These are phyloP conservation scores for Debaryomycetaceae sp. DNA, from an alignment of 1,139 yeast species.

Conservation along the genomic window DNA sequence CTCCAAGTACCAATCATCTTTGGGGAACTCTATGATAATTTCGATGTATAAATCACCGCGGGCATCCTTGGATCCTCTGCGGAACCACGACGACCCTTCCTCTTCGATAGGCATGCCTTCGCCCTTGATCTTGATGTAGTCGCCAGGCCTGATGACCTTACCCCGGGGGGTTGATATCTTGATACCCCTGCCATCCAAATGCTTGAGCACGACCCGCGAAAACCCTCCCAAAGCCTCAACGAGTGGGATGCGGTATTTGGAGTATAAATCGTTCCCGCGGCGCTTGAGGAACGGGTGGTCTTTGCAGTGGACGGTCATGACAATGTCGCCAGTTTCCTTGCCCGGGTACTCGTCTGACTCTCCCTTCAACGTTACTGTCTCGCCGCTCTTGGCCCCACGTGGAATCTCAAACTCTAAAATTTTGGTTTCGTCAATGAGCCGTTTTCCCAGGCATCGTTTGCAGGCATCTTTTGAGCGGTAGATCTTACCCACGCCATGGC, in stretches of 20 bases:
- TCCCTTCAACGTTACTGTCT: constrained; percentile 54
- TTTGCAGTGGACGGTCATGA: constrained; percentile 52
- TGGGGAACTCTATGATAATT: constrained; percentile 76
- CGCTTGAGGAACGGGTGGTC: constrained; percentile 49
- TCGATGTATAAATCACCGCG: constrained; percentile 75
- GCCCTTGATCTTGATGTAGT: constrained; percentile 56
- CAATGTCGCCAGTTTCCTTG: constrained; percentile 72
- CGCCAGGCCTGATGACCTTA: constrained; percentile 78
- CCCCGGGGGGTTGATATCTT: constrained; percentile 64
- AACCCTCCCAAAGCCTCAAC: constrained; percentile 85
- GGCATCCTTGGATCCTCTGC: constrained; percentile 13
- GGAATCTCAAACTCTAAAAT: constrained; percentile 74
- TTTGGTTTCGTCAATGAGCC: constrained; percentile 62
- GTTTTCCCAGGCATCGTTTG: constrained; percentile 67
- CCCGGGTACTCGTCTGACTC: constrained; percentile 82
- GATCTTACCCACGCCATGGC: constrained; percentile 69
- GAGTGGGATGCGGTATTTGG: constrained; percentile 58
- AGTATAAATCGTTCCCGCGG: constrained; percentile 60
- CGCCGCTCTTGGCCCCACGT: constrained; percentile 66
- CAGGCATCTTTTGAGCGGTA: constrained; percentile 69
- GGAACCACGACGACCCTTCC: constrained; percentile 30
- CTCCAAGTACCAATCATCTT: constrained; percentile 74
- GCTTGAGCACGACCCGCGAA: constrained; percentile 60
- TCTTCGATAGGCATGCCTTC: constrained; percentile 82
- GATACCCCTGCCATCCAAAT: constrained; percentile 77